Percentiles rank a stretch among this genome's conserved stretches.
Conservation (phyloP, 371 early-diverging fungal species). For the Batkoa obscura region DNA sequence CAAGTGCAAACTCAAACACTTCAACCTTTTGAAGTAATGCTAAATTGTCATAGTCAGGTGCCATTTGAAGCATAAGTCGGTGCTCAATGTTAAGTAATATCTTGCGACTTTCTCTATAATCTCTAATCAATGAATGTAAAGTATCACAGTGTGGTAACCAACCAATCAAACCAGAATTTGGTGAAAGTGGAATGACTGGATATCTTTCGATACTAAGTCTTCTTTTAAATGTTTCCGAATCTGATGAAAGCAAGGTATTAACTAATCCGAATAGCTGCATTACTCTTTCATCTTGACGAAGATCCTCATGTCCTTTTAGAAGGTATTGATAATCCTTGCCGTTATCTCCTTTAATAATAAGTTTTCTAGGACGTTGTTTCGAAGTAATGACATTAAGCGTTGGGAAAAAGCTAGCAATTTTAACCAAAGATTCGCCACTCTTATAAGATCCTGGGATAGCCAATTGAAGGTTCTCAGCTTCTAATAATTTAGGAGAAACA, state of each 20-base stretch:
- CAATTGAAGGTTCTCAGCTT: slow-evolving; percentile 66
- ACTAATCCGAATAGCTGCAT: slow-evolving; percentile 97
- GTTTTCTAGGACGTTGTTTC: slow-evolving; percentile 80
- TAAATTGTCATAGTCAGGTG: slow-evolving; percentile 83
- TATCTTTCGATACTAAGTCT: slow-evolving; percentile 83
- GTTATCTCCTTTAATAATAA: slow-evolving; percentile 74
- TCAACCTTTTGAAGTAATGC: slow-evolving; percentile 87
- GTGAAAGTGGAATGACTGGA: slow-evolving; percentile 90
- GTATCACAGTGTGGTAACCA: slow-evolving; percentile 95
- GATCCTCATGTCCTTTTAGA: slow-evolving; percentile 94
- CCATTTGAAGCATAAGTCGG: slow-evolving; percentile 85
- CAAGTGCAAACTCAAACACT: slow-evolving; percentile 88
- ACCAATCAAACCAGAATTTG: slow-evolving; percentile 89
- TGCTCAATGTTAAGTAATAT: slow-evolving; percentile 86
- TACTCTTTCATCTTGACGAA: slow-evolving; percentile 96
- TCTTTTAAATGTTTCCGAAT: slow-evolving; percentile 84
- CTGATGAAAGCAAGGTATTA: slow-evolving; percentile 70
- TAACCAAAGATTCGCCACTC: slow-evolving; percentile 71
- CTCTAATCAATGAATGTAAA: slow-evolving; percentile 74
- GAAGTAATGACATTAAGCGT: slow-evolving; percentile 73
- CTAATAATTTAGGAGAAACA: slow-evolving; percentile 76
- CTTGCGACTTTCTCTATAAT: slow-evolving; percentile 74
- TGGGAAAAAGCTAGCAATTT: slow-evolving; percentile 67
- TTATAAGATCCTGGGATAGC: slow-evolving; percentile 88
- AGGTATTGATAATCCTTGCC: slow-evolving; percentile 81